Evolutionary conservation across 1,284 basidiomycete species (phyloP).

Genomic region (Cerrena zonata): DNA sequence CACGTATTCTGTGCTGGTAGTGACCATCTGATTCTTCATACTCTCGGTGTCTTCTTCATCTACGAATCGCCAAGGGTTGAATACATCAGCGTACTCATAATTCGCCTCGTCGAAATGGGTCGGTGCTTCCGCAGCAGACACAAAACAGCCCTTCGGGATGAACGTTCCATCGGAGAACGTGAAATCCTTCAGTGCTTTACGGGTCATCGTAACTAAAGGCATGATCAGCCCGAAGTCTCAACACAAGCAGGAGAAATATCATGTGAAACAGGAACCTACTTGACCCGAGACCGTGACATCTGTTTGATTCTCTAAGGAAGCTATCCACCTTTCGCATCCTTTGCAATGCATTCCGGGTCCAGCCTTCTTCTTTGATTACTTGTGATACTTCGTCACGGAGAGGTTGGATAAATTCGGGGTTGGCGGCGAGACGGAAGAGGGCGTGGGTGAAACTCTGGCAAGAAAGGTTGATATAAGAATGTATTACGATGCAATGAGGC

Average conservation of each 20-base stretch:
- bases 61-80: slow-evolving; percentile 11
- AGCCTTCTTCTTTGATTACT: slow-evolving; percentile 34
- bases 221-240: neutral
- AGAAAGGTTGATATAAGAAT: neutral
- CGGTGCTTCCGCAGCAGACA: slow-evolving; percentile 7
- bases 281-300: slow-evolving; percentile 25
- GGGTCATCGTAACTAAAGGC: slow-evolving; percentile 8
- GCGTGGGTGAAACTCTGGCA: slow-evolving; percentile 31
- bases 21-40: slow-evolving; percentile 6
- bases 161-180: slow-evolving; percentile 19
- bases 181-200: slow-evolving; percentile 15
- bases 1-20: slow-evolving; percentile 5
- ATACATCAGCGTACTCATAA: slow-evolving; percentile 10
- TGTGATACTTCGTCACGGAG: slow-evolving; percentile 40
- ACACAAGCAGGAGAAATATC: neutral
- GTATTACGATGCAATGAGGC: neutral
- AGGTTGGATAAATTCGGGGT: slow-evolving; percentile 33
- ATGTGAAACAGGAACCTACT: slow-evolving; percentile 18
- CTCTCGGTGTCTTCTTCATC: neutral
- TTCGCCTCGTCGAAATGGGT: slow-evolving; percentile 4
- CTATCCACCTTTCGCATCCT: slow-evolving; percentile 44
- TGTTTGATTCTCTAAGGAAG: slow-evolving; percentile 39
- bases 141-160: slow-evolving; percentile 15
- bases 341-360: slow-evolving; percentile 36
- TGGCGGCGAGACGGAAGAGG: slow-evolving; percentile 31